Evolutionary conservation across 2,329 filamentous ascomycete species (phyloP).

Genomic region (Neocatenulostroma microsporum): DNA sequence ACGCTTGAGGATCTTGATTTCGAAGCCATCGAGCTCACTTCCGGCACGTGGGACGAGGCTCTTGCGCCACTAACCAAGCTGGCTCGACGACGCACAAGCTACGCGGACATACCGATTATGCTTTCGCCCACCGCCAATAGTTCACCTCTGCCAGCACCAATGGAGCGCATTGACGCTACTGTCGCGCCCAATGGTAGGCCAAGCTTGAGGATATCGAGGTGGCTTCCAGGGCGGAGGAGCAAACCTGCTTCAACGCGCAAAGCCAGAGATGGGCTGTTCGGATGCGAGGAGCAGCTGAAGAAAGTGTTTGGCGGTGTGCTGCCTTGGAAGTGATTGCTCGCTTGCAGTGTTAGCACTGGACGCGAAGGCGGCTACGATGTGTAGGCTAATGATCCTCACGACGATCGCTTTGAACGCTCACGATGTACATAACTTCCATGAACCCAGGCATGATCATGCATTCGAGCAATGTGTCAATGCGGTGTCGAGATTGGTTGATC

Average conservation of each 20-base stretch:
- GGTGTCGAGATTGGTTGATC: too few relatives aligned
- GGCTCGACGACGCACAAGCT: neutral
- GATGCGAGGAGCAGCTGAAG: conserved; percentile 21
- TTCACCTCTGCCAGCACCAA: conserved; percentile 10
- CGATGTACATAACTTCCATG: too few relatives aligned
- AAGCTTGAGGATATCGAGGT: conserved; percentile 17
- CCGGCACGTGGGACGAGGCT: conserved; percentile 73
- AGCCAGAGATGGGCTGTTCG: conserved; percentile 18
- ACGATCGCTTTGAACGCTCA: too few relatives aligned
- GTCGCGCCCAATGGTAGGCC: conserved; percentile 9
- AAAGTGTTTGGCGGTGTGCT: conserved; percentile 22
- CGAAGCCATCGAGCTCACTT: conserved; percentile 62
- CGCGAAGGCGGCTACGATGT: too few relatives aligned
- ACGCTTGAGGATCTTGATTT: conserved; percentile 73
- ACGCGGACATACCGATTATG: conserved; percentile 28
- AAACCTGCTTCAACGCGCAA: conserved; percentile 11
- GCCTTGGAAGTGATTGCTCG: conserved; percentile 21
- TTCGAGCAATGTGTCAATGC: too few relatives aligned
- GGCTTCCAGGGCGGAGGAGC: conserved; percentile 13
- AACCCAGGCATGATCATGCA: too few relatives aligned
- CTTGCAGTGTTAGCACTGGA: too few relatives aligned
- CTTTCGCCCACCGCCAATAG: conserved; percentile 20
- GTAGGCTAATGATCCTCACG: too few relatives aligned
- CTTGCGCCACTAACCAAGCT: conserved; percentile 57
- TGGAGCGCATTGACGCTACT: conserved; percentile 15